Base-by-base conservation (phyloP, 1,284 basidiomycete species). In the Sutorius eximius region DNA sequence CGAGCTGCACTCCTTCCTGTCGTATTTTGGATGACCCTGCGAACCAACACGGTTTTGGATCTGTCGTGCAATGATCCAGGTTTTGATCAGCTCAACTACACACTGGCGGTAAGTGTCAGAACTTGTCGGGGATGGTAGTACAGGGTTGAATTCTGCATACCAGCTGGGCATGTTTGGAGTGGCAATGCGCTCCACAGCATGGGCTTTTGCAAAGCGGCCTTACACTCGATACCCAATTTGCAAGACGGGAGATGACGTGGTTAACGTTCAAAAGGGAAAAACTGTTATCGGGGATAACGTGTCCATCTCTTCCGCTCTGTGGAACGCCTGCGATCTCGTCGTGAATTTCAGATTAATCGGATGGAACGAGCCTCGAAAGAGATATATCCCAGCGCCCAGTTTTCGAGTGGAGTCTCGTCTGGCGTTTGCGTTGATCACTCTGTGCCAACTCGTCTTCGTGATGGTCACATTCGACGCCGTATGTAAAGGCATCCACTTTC, bases 251-350 rank as follows among this genome's bases (percentile, higher is more conserved):
- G 45, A 55, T 13, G 12, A 43, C 3, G 15, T 34, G 3, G 18
- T 9, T 8, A 41, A 57, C 22, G 45, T 27, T 30, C 40, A 53
- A 5, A 34, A 49, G n/a, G 46, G 13, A 47, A 16, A 46, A 24
- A 11, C 45, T 24, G 27, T 43, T 8, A 34, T 9, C 12, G 29
- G 56, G 9, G 34, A 29, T 15, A 10, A 16, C 5, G 24, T 52
- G 20, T 30, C 50, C 8, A 4, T 69, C 32, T 27, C 37, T 12
- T 45, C 52, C 16, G 62, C 59, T 1, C 51, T 67, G 45, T 71
- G 62, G 66, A 62, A 69, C 22, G 68, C 69, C 10, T 69, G 45
- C 37, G 66, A 69, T 47, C 60, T 69, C n/a, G 37, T 52, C 1
- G 24, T 22, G 3, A 71, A 69, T 43, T 32, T 69, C 27, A 61